Conservation (phyloP, 176 grass and related monocot species). For the Microstegium vimineum region DNA sequence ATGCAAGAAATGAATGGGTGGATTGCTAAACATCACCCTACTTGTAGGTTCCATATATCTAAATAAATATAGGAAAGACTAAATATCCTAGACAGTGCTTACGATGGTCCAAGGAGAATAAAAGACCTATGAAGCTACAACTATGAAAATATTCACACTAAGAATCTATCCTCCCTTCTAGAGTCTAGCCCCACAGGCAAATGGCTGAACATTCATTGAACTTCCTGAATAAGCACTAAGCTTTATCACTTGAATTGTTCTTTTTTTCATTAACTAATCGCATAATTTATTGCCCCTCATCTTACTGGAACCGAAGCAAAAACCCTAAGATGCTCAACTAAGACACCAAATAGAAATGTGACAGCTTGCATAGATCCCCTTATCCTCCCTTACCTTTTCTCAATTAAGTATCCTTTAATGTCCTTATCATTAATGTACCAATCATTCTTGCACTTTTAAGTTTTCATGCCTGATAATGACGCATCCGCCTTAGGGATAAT, state of each 20-base stretch:
- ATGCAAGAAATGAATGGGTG: conserved; percentile 11
- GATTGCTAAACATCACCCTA: conserved; percentile 22
- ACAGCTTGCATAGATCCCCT: conserved; percentile 55
- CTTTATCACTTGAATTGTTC: conserved; percentile 23
- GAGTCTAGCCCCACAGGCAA: conserved; percentile 12
- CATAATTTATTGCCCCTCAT: conserved; percentile 36
- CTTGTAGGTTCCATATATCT: conserved; percentile 18
- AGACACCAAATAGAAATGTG: conserved; percentile 24
- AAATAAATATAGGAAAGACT: conserved; percentile 18
- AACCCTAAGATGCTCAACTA: conserved; percentile 34
- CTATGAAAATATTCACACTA: conserved; percentile 23
- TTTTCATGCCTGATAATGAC: conserved; percentile 31
- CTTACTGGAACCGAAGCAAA: conserved; percentile 24
- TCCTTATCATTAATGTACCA: conserved; percentile 3
- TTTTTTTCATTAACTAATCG: conserved; percentile 24
- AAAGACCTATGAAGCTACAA: conserved; percentile 28
- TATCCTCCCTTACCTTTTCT: conserved; percentile 37
- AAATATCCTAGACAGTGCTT: conserved; percentile 12
- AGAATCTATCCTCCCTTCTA: conserved; percentile 35
- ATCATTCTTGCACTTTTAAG: conserved; percentile 33
- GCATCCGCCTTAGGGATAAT: conserved; percentile 10
- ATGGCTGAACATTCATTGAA: conserved; percentile 34
- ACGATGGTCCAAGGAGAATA: conserved; percentile 36
- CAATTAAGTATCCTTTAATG: conserved; percentile 32
- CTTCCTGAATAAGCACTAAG: conserved; percentile 30